Percentiles rank a stretch among this genome's conserved stretches.
phyloP scores from a whole-genome alignment of 2,329 filamentous ascomycete species.

The Diaporthe sp. region DNA sequence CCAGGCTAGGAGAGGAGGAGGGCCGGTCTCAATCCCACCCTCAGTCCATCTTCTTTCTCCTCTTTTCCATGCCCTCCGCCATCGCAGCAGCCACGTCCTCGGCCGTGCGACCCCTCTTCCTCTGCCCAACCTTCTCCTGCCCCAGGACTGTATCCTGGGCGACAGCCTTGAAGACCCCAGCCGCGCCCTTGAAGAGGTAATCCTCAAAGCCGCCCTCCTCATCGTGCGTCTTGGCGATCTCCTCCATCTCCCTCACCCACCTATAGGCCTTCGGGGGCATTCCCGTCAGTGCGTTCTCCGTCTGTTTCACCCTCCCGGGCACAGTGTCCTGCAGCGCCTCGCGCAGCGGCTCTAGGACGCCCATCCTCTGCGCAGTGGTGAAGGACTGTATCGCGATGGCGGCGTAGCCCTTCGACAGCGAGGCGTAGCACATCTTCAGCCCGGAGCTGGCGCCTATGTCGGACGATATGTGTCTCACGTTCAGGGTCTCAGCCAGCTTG shows the following conservation, averaged over 20 bases:
- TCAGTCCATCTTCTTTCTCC: constrained; percentile 45
- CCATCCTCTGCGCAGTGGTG: constrained; percentile 75
- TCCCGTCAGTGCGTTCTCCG: constrained; percentile 59
- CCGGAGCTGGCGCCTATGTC: constrained; percentile 70
- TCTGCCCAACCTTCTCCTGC: constrained; percentile 45
- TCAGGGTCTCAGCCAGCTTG: constrained; percentile 59
- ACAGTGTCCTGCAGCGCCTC: constrained; percentile 66
- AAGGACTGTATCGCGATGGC: constrained; percentile 80
- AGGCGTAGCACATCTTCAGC: constrained; percentile 77
- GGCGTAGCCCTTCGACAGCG: constrained; percentile 74
- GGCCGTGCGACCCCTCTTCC: constrained; percentile 40
- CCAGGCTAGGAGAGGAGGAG: not conserved
- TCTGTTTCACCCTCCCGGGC: constrained; percentile 61
- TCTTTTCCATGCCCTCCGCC: constrained; percentile 57
- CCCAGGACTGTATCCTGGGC: constrained; percentile 74
- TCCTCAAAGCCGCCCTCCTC: constrained; percentile 74
- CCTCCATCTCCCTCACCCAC: constrained; percentile 83
- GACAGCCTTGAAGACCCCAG: constrained; percentile 72
- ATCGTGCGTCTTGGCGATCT: constrained; percentile 77
- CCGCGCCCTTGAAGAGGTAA: constrained; percentile 71
- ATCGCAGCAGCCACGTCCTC: constrained; percentile 69
- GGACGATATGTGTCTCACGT: constrained; percentile 62
- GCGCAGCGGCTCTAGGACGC: constrained; percentile 72
- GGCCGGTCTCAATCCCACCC: not conserved
- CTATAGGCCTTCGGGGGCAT: constrained; percentile 84